Percentiles rank a stretch among this genome's conserved stretches.
These are phyloP conservation scores for Chaetothyriales sp. DNA, from an alignment of 2,329 filamentous ascomycete genomes.

Conservation along the genomic window DNA sequence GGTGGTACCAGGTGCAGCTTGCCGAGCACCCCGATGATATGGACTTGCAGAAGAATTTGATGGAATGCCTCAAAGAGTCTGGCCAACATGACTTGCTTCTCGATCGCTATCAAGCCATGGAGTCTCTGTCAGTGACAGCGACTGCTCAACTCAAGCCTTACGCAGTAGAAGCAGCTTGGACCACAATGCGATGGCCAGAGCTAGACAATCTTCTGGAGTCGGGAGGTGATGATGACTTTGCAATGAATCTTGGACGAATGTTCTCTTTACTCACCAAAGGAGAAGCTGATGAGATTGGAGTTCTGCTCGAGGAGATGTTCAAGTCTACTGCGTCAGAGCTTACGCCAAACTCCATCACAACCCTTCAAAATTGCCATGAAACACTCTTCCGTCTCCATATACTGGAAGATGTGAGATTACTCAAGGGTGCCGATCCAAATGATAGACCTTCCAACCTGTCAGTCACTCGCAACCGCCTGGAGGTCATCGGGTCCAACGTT, in stretches of 20 bases:
- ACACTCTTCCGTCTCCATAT: constrained; percentile 76
- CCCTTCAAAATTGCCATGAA: constrained; percentile 71
- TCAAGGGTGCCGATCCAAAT: constrained; percentile 44
- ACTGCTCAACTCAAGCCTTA: constrained; percentile 56
- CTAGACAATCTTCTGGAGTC: constrained; percentile 52
- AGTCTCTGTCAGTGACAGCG: background rate
- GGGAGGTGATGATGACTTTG: constrained; percentile 53
- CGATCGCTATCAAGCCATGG: constrained; percentile 69
- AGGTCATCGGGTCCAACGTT: constrained; percentile 75
- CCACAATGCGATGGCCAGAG: constrained; percentile 66
- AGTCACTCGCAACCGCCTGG: constrained; percentile 62
- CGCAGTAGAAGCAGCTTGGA: constrained; percentile 84
- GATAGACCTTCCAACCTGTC: constrained; percentile 35
- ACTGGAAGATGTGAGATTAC: constrained; percentile 57
- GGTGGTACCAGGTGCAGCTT: constrained; percentile 90
- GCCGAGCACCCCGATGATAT: constrained; percentile 63
- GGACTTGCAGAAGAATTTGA: constrained; percentile 66
- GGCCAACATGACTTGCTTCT: constrained; percentile 83
- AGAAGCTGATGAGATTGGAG: constrained; percentile 39
- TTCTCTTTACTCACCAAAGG: constrained; percentile 46
- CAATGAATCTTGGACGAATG: constrained; percentile 61
- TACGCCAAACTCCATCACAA: constrained; percentile 62
- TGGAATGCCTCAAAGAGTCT: constrained; percentile 86
- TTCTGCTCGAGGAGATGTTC: constrained; percentile 51
- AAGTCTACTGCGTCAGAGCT: constrained; percentile 59